phyloP scores from a whole-genome alignment of 1,284 basidiomycete genomes.

The Pholiota adiposa region DNA sequence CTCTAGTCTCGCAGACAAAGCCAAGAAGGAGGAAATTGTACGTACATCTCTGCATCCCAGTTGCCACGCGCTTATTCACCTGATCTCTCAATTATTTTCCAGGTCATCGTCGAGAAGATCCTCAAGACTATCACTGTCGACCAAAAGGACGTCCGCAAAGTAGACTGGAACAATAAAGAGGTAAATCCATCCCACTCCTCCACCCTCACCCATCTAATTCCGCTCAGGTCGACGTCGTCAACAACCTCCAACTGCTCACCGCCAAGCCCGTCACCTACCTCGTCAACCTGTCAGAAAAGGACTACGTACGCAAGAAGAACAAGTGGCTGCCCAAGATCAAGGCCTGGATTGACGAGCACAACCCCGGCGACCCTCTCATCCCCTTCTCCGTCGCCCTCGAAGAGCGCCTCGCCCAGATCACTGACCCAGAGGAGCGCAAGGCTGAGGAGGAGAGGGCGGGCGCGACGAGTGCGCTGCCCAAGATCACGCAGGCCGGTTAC shows the following conservation, averaged over 20 bases:
- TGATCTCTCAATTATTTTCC: constrained; percentile 18
- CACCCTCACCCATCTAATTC: constrained; percentile 2
- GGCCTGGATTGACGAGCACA: constrained; percentile 97
- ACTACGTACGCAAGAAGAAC: constrained; percentile 98
- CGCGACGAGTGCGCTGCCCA: constrained; percentile 77
- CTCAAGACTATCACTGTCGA: constrained; percentile 82
- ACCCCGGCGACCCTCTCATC: constrained; percentile 94
- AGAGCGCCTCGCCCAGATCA: constrained; percentile 74
- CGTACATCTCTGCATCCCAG: constrained; percentile 29
- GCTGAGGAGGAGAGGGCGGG: constrained; percentile 80
- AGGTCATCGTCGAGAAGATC: constrained; percentile 89
- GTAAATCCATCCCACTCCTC: constrained; percentile 61
- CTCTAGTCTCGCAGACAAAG: constrained; percentile 90
- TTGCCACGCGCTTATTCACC: constrained; percentile 3
- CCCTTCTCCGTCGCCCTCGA: constrained; percentile 98
- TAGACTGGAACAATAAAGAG: constrained; percentile 97
- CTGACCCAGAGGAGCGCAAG: constrained; percentile 75
- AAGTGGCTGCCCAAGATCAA: constrained; percentile 99
- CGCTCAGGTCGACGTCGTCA: constrained; percentile 92
- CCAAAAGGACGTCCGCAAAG: constrained; percentile 92
- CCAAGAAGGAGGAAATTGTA: constrained; percentile 95
- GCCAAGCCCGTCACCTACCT: constrained; percentile 99
- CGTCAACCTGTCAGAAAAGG: constrained; percentile 95
- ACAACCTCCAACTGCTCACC: constrained; percentile 89
- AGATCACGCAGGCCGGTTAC: constrained; percentile 95